Base-by-base conservation (phyloP, 768 basidiomycete genomes). In the Leccinum subgranulosum region DNA sequence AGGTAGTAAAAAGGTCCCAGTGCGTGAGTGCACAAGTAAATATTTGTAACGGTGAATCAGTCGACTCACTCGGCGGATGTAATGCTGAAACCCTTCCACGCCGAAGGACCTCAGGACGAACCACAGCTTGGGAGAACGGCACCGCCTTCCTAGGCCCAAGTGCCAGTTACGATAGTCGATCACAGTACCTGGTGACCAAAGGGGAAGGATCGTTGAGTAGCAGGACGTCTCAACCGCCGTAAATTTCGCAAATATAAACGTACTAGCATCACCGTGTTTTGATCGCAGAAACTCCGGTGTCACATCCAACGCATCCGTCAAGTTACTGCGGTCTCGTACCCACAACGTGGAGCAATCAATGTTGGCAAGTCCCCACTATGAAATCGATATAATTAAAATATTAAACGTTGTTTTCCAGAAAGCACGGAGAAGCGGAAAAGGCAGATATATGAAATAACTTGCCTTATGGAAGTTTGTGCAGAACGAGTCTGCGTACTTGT, bases 401-500 rank as follows among this genome's bases (percentile, higher is more conserved):
- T 36, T 3, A 36, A 36, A 36, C 1, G 15, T 23, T 14, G 31
- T 9, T 21, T 11, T 19, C 28, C 6, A 47, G 28, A 21, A 10
- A 19, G 49, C 5, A 41, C 23, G 23, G 27, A 12, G 21, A 21
- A 25, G 33, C 3, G 6, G 29, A 19, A 47, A 23, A 23, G 25
- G 28, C 55, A 23, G 10, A 39, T 17, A 17, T n/a, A n/a, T 11
- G 12, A 45, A 23, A 43, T 19, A 19, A 45, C 43, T 6, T 48
- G 82, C 90, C 79, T 98, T 98, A 76, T 97, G 94, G 71, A 94
- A 88, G 69, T 98, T 97, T 8, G 88, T 87, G 70, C 88, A 91
- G 73, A 94, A 86, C 0, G 90, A 93, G 64, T 90, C 79, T 0
- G 85, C 90, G 56, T 84, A 81, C 39, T 79, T 73, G 71, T 98